These are phyloP conservation scores for Aspergillus sp. DNA, from an alignment of 2,329 filamentous ascomycete species.

Conservation along the genomic window DNA sequence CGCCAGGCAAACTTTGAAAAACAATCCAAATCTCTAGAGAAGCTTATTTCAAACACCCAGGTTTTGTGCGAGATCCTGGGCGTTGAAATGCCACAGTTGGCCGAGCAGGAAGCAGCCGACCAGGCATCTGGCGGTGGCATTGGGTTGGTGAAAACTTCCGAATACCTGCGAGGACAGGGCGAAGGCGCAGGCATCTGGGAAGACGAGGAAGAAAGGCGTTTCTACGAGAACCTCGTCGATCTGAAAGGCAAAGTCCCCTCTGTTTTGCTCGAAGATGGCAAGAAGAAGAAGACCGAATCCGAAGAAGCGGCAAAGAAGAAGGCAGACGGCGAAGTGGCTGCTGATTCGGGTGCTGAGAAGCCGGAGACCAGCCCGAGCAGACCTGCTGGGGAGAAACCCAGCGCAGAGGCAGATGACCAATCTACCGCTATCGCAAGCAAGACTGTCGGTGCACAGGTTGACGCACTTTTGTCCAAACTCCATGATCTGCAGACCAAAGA, in stretches of 20 bases:
- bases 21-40: constrained; percentile 83
- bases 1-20: constrained; percentile 94
- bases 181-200: constrained; percentile 96
- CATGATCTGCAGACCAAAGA: constrained; percentile 90
- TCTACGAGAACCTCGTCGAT: constrained; percentile 95
- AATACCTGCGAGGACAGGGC: constrained; percentile 81
- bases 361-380: constrained; percentile 33
- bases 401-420: constrained; percentile 60
- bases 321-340: constrained; percentile 39
- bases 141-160: constrained; percentile 84
- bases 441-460: constrained; percentile 92
- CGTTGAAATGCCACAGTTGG: constrained; percentile 86
- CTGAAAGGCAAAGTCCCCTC: constrained; percentile 91
- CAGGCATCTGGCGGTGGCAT: constrained; percentile 65
- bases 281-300: constrained; percentile 78
- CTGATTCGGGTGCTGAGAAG: constrained; percentile 38
- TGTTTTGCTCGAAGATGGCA: constrained; percentile 84
- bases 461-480: constrained; percentile 76
- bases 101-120: constrained; percentile 66
- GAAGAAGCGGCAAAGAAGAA: constrained; percentile 80
- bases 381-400: constrained; percentile 38
- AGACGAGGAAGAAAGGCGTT: constrained; percentile 93
- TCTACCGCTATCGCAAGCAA: constrained; percentile 96
- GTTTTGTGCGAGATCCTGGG: constrained; percentile 80
- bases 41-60: constrained; percentile 81